Percentiles rank a stretch among this genome's conserved stretches.
phyloP scores from a whole-genome alignment of 1,139 yeast genomes.

The Diutina pseudorugosa region DNA sequence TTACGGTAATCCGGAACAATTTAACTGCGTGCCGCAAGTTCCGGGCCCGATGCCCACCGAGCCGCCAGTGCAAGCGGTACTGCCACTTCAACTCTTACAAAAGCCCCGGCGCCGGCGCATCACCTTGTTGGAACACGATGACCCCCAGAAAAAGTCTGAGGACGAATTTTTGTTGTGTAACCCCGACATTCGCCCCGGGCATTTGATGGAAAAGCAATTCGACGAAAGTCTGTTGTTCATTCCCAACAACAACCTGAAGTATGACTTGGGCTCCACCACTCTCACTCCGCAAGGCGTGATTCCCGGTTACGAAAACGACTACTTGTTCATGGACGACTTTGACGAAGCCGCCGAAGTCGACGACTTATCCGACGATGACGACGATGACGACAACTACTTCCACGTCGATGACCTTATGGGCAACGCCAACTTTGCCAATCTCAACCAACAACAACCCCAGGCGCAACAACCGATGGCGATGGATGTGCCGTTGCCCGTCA shows the following conservation, averaged over 20 bases:
- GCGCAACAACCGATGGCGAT: background rate
- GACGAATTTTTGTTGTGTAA: conserved; percentile 3
- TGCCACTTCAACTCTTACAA: conserved; percentile 1
- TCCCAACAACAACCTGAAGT: background rate
- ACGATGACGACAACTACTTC: conserved; percentile 1
- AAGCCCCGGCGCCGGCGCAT: background rate
- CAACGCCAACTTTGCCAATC: background rate
- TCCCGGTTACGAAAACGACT: conserved; percentile 2
- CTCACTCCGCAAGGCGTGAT: background rate
- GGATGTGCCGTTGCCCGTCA: background rate
- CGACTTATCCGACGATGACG: conserved; percentile 2
- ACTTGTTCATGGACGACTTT: conserved; percentile 4
- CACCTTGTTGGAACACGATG: conserved; percentile 1
- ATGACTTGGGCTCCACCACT: background rate
- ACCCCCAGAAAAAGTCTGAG: background rate
- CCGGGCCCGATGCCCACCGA: background rate
- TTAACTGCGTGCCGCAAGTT: background rate
- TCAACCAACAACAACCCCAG: background rate
- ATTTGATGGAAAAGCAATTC: background rate
- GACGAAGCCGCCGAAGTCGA: conserved; percentile 4
- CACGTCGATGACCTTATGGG: conserved; percentile 3
- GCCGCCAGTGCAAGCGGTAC: background rate
- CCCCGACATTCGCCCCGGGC: conserved; percentile 4
- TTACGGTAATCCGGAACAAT: conserved; percentile 1
- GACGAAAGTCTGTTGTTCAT: background rate